Base-by-base conservation (phyloP, 768 basidiomycete genomes). In the Trichaptum fuscoviolaceum region DNA sequence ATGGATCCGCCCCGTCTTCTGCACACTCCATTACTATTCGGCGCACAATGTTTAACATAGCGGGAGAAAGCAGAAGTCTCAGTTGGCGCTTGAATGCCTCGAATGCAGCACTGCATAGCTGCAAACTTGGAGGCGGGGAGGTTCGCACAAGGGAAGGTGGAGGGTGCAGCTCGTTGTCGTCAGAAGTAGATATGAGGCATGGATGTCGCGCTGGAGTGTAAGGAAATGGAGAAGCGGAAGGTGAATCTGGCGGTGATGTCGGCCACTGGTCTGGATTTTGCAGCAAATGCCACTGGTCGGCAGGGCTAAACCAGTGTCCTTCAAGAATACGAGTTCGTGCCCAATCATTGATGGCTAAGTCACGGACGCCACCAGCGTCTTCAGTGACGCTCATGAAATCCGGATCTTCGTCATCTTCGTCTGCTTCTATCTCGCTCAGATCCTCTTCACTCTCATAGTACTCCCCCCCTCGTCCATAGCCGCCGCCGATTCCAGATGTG, bases 281-380 rank as follows among this genome's bases (percentile, higher is more conserved):
- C 81, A 73, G 10, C 77, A 27, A 64, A 63, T 85, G 90, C 83
- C 84, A 91, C 60, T 85, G 80, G 73, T 93, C 91, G 0, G 86
- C 88, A 10, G 91, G 91, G 63, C 83, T 88, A 58, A 87, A 75
- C 91, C 91, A 93, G 70, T 86, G 82, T 2, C 91, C 91, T 65
- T 93, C 90, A 23, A 92, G 75, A 62, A 93, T 87, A 61, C 90
- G 77, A 24, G 80, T 82, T 35, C 91, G 80, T 6, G 88, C 88
- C 89, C 89, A 92, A 69, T 90, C 90, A 15, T 82, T 80, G 64
- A 92, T 76, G 1, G 91, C 89, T 58, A 92, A 77, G 23, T 82
- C 81, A 30, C 78, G 77, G 27, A 84, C 78, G 25, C 80, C 79
- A 10, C 77, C 77, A 1, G 80, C 77, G 36, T 84, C 82, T 69